Base-by-base conservation (phyloP, 306 rosid species). In the Cyclanthera cordifolia region DNA sequence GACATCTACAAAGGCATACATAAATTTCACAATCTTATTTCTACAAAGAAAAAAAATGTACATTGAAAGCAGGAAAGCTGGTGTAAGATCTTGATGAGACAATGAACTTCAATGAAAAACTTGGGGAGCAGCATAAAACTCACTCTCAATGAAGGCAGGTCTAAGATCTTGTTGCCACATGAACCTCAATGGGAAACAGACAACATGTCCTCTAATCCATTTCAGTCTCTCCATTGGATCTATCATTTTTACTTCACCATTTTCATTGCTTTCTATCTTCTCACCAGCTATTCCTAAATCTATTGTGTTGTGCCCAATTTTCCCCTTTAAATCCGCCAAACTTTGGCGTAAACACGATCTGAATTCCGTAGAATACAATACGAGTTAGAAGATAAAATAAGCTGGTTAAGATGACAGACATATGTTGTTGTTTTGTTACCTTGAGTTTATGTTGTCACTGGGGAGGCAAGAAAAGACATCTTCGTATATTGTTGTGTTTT, bases 401-500 rank as follows among this genome's bases (percentile, higher is more conserved):
- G 41, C 12, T 16, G 17, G 57, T 10, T 20, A 9, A 17, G 49
- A 6, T 4, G 30, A 47, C 1, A 15, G 14, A 13, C 6, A 21
- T 72, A 47, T n/a, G 41, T 1, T 8, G 53, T 45, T 6, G 51
- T 45, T 23, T 45, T 37, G 27, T 70, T 73, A 82, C 86, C 86
- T 79, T 32, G 86, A 79, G 67, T 21, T 74, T 67, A 82, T 71
- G 51, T 41, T 55, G 56, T 82, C 81, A 59, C 74, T 76, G 10
- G 86, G 86, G 52, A 79, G 74, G 69, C 86, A 82, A 58, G 83
- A 76, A 53, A 82, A 82, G 4, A 79, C 81, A 10, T 82, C 83
- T 51, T 79, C 77, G 71, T 73, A 82, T 34, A 82, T 75, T 63
- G 20, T 48, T 24, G 83, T 70, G 53, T 82, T 82, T 67, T 74